Conservation (phyloP, 2,329 filamentous ascomycete genomes). For the Blumeria hordei region DNA sequence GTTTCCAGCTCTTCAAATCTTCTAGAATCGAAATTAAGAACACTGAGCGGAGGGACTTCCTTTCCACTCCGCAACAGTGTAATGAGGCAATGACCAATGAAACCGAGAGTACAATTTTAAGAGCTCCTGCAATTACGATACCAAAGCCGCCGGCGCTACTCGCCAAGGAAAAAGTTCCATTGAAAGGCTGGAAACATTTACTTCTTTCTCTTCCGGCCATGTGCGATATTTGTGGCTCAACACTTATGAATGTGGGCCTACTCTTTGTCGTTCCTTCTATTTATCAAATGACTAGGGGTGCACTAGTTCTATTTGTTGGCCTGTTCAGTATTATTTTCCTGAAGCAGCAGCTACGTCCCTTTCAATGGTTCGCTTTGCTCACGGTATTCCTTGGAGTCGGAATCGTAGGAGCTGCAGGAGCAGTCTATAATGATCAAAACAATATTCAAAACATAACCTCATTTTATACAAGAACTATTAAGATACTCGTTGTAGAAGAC, state of each 20-base stretch:
- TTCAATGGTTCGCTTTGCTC: conserved; percentile 77
- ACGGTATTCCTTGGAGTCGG: conserved; percentile 76
- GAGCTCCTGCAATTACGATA: conserved; percentile 21
- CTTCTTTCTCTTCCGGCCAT: conserved; percentile 68
- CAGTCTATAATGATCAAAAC: conserved; percentile 42
- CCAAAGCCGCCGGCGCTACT: conserved; percentile 28
- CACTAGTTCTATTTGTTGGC: conserved; percentile 84
- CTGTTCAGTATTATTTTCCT: conserved; percentile 87
- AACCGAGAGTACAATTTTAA: conserved; percentile 21
- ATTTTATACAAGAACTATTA: conserved; percentile 18
- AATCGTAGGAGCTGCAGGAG: conserved; percentile 71
- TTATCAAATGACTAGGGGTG: conserved; percentile 95
- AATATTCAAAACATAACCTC: conserved; percentile 15
- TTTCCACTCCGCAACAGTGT: conserved; percentile 29
- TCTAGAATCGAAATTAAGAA: conserved; percentile 22
- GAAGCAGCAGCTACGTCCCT: conserved; percentile 51
- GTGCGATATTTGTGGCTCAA: conserved; percentile 87
- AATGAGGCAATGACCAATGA: conserved; percentile 18
- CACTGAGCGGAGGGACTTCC: conserved; percentile 32
- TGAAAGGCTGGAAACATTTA: conserved; percentile 46
- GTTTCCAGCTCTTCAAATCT: conserved; percentile 40
- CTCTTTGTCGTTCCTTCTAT: conserved; percentile 88
- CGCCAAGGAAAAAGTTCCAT: conserved; percentile 29
- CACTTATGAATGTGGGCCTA: conserved; percentile 88
- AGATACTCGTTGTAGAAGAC: conserved; percentile 19